These are phyloP conservation scores for Lactarius sanguifluus DNA, from an alignment of 768 basidiomycete species.

Conservation along the genomic window DNA sequence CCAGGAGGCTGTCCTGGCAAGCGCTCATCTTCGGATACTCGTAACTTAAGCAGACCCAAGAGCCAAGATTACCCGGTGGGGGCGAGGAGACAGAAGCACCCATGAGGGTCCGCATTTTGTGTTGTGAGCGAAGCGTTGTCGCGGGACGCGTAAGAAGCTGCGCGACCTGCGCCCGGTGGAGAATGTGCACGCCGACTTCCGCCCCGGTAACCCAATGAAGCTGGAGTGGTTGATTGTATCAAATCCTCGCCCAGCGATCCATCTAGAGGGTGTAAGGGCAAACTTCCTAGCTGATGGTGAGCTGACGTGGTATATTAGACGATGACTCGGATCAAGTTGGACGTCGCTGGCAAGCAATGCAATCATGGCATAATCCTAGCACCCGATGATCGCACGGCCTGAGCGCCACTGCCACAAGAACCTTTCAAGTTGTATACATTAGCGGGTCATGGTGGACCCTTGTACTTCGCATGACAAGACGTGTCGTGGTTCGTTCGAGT, in stretches of 20 bases:
- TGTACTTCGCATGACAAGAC: no score
- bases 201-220: not conserved
- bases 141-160: not conserved
- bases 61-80: not conserved
- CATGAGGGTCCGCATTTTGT: not conserved
- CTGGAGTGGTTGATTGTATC: not conserved
- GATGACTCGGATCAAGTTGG: not conserved
- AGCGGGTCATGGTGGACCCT: no score
- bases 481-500: no score
- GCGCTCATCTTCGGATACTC: not conserved
- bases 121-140: not conserved
- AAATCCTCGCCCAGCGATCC: not conserved
- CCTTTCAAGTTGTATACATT: no score
- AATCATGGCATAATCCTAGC: not conserved
- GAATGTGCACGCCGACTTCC: not conserved
- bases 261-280: not conserved
- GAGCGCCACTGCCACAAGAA: no score
- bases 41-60: not conserved
- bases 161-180: not conserved
- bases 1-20: not conserved
- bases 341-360: not conserved
- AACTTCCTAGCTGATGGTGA: not conserved
- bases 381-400: no score
- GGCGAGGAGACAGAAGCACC: not conserved
- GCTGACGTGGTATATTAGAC: not conserved